Evolutionary conservation across 805 yeast genomes (phyloP).

Genomic region (Yamadazyma nakazawae): DNA sequence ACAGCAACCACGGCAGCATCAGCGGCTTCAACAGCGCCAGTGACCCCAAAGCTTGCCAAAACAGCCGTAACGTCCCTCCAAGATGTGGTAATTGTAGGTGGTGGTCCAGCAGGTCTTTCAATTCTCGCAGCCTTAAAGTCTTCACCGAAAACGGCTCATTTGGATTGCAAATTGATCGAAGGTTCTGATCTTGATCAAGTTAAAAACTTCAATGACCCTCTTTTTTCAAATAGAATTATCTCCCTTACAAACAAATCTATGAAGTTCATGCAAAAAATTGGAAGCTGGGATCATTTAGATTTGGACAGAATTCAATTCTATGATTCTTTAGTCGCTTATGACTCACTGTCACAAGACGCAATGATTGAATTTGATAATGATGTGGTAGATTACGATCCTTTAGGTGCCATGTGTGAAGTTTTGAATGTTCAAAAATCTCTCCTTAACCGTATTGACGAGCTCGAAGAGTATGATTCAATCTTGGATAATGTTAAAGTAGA

Average conservation of each 20-base stretch:
- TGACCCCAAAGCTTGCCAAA: neutral
- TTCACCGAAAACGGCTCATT: conserved; percentile 56
- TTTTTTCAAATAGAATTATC: conserved; percentile 75
- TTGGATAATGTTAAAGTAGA: conserved; percentile 68
- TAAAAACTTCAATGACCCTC: conserved; percentile 48
- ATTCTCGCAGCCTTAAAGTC: conserved; percentile 76
- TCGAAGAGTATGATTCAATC: conserved; percentile 31
- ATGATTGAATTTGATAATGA: conserved; percentile 68
- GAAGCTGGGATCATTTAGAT: conserved; percentile 70
- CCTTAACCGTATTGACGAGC: conserved; percentile 43
- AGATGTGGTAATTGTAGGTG: conserved; percentile 89
- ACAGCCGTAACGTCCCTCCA: conserved; percentile 15
- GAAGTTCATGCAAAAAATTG: conserved; percentile 60
- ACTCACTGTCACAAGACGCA: conserved; percentile 61
- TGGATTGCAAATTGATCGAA: conserved; percentile 71
- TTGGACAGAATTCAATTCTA: conserved; percentile 74
- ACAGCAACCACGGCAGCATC: conserved; percentile 2
- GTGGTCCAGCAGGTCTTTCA: conserved; percentile 95
- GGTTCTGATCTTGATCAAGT: conserved; percentile 57
- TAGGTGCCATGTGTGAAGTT: conserved; percentile 87
- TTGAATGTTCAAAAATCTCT: conserved; percentile 78
- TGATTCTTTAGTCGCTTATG: conserved; percentile 82
- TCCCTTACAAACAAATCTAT: conserved; percentile 83
- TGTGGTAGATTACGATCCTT: conserved; percentile 34
- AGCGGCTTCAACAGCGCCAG: too few species aligned